Base-by-base conservation (phyloP, 176 grass and related monocot species). In the Stipa capillata region DNA sequence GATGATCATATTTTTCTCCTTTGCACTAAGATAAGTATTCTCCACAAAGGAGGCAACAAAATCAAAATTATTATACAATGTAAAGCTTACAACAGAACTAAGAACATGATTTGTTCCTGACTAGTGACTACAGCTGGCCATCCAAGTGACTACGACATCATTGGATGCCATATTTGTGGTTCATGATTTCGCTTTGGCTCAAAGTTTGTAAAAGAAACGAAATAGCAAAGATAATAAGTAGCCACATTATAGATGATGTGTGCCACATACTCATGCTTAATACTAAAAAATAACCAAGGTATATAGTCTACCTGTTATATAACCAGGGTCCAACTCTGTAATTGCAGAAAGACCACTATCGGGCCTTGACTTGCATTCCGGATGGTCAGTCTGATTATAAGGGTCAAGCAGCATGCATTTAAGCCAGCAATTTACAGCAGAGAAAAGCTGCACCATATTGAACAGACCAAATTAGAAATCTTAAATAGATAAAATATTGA, bases 361-460 rank as follows among this genome's bases (percentile, higher is more conserved):
- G 3, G 95, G 95, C 86, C 95, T 94, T 43, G 95, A 97, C 83
- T 94, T 97, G 77, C 95, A 97, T 65, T 97, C 89, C 6, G 87
- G 87, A 86, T 97, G 85, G 73, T 97, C 95, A 11, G 82, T 92
- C 69, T 97, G 95, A 59, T 94, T 92, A 77, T 90, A 94, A 51
- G 95, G 95, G 58, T 97, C 95, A 51, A 97, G 65, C 86, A 97
- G 36, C 89, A 94, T 94, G 92, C 95, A 97, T 66, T 97, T 97
- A 45, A 97, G 90, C 92, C 95, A 97, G 76, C 95, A 97, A 83
- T 97, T 97, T 28, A 94, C 83, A 1, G 95, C 92, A 73, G 95
- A 97, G 54, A 97, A 92, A 77, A 94, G 72, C 95, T 97, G 89
- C 87, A 87, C 2, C 17, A 59, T 20, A 79, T 7, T 28, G 60